Evolutionary conservation across 345 rosid species (phyloP).

Genomic region (Linum lewisii): DNA sequence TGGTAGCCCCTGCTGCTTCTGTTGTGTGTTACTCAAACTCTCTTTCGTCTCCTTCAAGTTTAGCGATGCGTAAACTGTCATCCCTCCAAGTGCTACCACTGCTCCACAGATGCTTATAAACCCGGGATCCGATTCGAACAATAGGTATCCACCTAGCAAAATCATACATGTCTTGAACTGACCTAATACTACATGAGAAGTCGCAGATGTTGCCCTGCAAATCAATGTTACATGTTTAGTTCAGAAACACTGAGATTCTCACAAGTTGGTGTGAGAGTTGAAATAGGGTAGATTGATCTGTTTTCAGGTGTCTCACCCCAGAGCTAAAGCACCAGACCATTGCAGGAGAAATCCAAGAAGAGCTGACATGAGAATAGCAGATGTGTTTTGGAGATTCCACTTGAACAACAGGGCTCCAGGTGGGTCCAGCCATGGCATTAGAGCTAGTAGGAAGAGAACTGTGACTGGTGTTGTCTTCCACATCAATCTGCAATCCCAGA

Average conservation of each 20-base stretch:
- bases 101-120: slow-evolving; percentile 75
- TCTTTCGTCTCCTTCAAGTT: neutral
- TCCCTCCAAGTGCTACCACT: slow-evolving; percentile 58
- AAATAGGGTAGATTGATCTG: neutral
- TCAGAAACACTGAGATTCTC: neutral
- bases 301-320: slow-evolving; percentile 48
- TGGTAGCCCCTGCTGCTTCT: neutral
- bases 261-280: neutral
- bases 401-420: slow-evolving; percentile 70
- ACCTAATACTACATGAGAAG: slow-evolving; percentile 85
- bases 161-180: slow-evolving; percentile 92
- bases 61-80: slow-evolving; percentile 23
- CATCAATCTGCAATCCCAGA: slow-evolving; percentile 57
- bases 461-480: slow-evolving; percentile 96
- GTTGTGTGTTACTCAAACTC: neutral
- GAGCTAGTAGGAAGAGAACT: slow-evolving; percentile 60
- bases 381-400: slow-evolving; percentile 64
- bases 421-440: slow-evolving; percentile 95
- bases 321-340: slow-evolving; percentile 95
- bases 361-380: slow-evolving; percentile 63
- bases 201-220: slow-evolving; percentile 88
- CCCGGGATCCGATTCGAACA: slow-evolving; percentile 73
- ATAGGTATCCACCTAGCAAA: slow-evolving; percentile 64
- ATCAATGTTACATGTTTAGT: slow-evolving; percentile 1
- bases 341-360: slow-evolving; percentile 87